Base-by-base conservation (phyloP, 1,284 basidiomycete species). In the Apiotrichum mycotoxinovorans region DNA sequence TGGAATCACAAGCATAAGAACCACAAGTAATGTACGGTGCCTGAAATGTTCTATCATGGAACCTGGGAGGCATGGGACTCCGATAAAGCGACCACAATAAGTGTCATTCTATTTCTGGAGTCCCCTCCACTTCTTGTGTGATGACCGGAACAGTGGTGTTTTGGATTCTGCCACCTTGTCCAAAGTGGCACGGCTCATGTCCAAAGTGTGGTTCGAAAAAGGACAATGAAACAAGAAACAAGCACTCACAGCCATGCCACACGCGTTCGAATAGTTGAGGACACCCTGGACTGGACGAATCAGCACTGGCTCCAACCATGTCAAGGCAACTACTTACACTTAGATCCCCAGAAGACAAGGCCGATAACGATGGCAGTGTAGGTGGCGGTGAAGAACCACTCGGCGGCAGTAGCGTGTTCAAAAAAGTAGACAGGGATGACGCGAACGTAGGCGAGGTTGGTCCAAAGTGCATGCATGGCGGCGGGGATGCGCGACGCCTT, bases 301-400 rank as follows among this genome's bases (percentile, higher is more conserved):
- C 20, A 41, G 40, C 8, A 12, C 30, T 55, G 50, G 20, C 20
- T 22, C 18, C 8, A 8, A 3, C 54, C 46, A 35, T 60, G 20
- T 23, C 17, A 11, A 22, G n/a, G 38, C 11, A 18, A n/a, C 4
- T 41, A 41, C 40, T 41, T 12, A 41, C 40, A 57, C 25, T 15
- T 23, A 12, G 48, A 49, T 9, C 45, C 55, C 54, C 57, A 62
- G 42, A 56, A 57, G 4, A 38, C 49, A 26, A 62, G 20, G 23
- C 60, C 60, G 27, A 59, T 44, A n/a, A 44, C 51, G 48, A 60
- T 51, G 22, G 56, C 56, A 3, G 44, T 45, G 53, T 63, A 63
- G 10, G 61, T 53, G 1, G 48, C 46, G 14, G 49, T 60, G 58
- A 58, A 63, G 45, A 57, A 60, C 45, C 51, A 48, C 42, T 63